Percentiles rank a stretch among this genome's conserved stretches.
Conservation (phyloP, 2,329 filamentous ascomycete species). For the Pyricularia sp. region DNA sequence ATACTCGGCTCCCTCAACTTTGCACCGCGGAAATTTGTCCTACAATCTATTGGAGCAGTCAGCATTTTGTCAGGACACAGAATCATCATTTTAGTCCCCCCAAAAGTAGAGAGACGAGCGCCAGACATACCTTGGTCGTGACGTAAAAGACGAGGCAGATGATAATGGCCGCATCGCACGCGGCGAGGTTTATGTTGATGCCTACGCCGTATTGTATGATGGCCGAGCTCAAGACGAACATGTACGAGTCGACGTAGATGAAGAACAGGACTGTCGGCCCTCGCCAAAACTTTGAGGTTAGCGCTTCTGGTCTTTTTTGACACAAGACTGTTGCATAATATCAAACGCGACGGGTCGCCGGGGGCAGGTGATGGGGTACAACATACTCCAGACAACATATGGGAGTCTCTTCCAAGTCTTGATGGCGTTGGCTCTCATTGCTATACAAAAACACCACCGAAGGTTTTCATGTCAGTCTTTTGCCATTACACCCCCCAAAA, state of each 20-base stretch:
- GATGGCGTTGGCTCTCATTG: slow-evolving; percentile 25
- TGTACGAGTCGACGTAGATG: slow-evolving; percentile 50
- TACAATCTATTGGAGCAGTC: background rate
- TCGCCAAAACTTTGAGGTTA: background rate
- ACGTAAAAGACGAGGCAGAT: slow-evolving; percentile 54
- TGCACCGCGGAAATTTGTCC: background rate
- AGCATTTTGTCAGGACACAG: background rate
- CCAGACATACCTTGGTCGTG: slow-evolving; percentile 45
- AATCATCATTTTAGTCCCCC: too few relatives aligned
- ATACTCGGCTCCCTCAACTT: background rate
- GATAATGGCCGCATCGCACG: slow-evolving; percentile 50
- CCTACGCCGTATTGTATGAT: slow-evolving; percentile 48
- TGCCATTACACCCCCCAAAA: too few relatives aligned
- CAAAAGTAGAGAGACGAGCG: slow-evolving; percentile 10
- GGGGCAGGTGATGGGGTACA: background rate
- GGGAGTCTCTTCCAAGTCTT: slow-evolving; percentile 30
- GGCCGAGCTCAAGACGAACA: slow-evolving; percentile 48
- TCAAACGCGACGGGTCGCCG: too few relatives aligned
- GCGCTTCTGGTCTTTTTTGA: background rate
- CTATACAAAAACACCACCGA: slow-evolving; percentile 13
- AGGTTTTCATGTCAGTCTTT: too few relatives aligned
- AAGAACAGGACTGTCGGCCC: slow-evolving; percentile 41
- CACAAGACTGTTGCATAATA: too few relatives aligned
- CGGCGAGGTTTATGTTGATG: slow-evolving; percentile 36
- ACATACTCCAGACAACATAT: slow-evolving; percentile 33